Evolutionary conservation across 139 green algal species (phyloP), one percentile per base, ranked within the genome.

Genomic region (Coelastrella sp.): DNA sequence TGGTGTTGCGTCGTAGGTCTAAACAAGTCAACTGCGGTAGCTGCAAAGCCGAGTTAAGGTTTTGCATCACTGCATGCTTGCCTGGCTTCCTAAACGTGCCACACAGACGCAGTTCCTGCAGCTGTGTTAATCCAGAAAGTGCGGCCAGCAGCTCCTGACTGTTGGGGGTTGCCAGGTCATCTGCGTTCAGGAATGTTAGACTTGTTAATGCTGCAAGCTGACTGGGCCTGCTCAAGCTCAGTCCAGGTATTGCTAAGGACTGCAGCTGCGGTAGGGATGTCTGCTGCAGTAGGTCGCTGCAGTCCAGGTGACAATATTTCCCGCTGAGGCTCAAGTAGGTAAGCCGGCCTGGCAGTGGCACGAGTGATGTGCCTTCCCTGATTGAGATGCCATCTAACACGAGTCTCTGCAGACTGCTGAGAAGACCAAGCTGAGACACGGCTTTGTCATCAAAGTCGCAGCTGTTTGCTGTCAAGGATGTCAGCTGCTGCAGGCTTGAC

Each of bases 401-500:
- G 7, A 68, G 10, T 7, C 10, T 7, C 61, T 68, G 61, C 61
- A 68, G 10, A 10, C 61, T 7, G 61, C 61, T 68, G 61, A 68
- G 61, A 10, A 7, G 7, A 7, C 7, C 10, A 10, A 68, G 7
- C 7, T 68, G 61, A 68, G 7, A 10, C 61, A 68, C 61, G 7
- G 61, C 61, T 68, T 68, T 68, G 61, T 68, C 61, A 7, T 68
- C 61, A 68, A 17, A 5, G 17, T 13, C 14, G 5, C 8, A 23
- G 22, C n/a, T n/a, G 47, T 76, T 60, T 10, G 19, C 23, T n/a
- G 4, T 77, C 6, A 16, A 73, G 66, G 71, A 64, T n/a, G 64
- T 59, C 59, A 92, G 71, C 64, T 90, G 65, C 65, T 73, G n/a
- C 19, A 77, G 75, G 61, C 61, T 68, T 10, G 61, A 68, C 7